Conservation (phyloP, 306 rosid genomes). For the Medicago ruthenica region DNA sequence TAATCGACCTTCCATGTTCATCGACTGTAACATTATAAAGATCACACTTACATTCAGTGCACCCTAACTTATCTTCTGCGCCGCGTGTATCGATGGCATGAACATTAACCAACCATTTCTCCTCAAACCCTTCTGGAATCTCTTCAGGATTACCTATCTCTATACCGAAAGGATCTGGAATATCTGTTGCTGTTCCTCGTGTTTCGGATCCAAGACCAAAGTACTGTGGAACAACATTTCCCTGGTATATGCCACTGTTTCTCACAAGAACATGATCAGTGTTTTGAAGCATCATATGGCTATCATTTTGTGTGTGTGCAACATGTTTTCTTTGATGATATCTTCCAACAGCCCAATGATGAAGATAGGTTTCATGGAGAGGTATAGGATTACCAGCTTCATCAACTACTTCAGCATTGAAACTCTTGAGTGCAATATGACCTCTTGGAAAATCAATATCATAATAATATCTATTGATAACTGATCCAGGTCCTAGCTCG, state of each 20-base stretch:
- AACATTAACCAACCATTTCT: slow-evolving; percentile 66
- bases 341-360: slow-evolving; percentile 57
- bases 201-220: slow-evolving; percentile 75
- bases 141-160: slow-evolving; percentile 63
- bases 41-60: slow-evolving; percentile 67
- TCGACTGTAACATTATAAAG: slow-evolving; percentile 61
- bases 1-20: slow-evolving; percentile 46
- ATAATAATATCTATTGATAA: slow-evolving; percentile 46
- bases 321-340: slow-evolving; percentile 35
- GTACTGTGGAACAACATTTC: slow-evolving; percentile 37
- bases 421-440: slow-evolving; percentile 69
- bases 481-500: slow-evolving; percentile 64
- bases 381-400: slow-evolving; percentile 60
- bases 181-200: slow-evolving; percentile 48
- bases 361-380: slow-evolving; percentile 73
- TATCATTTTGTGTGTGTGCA: slow-evolving; percentile 17
- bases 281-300: neutral
- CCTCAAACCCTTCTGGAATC: slow-evolving; percentile 64
- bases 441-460: slow-evolving; percentile 68
- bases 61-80: slow-evolving; percentile 53
- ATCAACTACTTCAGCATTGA: slow-evolving; percentile 73
- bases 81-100: slow-evolving; percentile 80
- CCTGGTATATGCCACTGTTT: slow-evolving; percentile 66
- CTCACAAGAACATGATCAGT: slow-evolving; percentile 34
- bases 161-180: slow-evolving; percentile 68